Percentiles rank a stretch among this genome's conserved stretches.
phyloP scores from a whole-genome alignment of 2,329 filamentous ascomycete species.

The Pleomassaria siparia region DNA sequence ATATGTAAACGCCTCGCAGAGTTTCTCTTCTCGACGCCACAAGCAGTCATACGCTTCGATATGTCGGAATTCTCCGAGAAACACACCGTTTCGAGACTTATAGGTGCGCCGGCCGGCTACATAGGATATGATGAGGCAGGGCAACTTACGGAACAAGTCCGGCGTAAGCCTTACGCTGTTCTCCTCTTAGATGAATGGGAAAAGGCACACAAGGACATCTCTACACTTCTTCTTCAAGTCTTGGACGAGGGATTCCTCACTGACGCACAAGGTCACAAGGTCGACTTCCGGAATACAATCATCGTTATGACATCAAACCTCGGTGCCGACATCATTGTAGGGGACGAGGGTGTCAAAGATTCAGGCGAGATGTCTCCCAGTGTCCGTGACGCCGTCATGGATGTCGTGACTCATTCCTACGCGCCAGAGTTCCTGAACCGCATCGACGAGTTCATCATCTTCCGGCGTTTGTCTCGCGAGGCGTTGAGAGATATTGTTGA shows the following conservation, averaged over 20 bases:
- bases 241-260: constrained; percentile 96
- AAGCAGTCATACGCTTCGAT: constrained; percentile 89
- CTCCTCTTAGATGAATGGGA: constrained; percentile 97
- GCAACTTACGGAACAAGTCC: constrained; percentile 91
- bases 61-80: constrained; percentile 99
- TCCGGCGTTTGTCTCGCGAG: constrained; percentile 76
- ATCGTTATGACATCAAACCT: constrained; percentile 96
- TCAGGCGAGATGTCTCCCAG: constrained; percentile 69
- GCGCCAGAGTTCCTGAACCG: constrained; percentile 95
- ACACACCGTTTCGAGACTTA: constrained; percentile 89
- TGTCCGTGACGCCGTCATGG: constrained; percentile 81
- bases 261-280: constrained; percentile 91
- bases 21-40: constrained; percentile 91
- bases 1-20: constrained; percentile 93
- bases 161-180: constrained; percentile 92
- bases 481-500: constrained; percentile 92
- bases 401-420: constrained; percentile 73
- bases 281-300: constrained; percentile 95
- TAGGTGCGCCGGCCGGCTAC: constrained; percentile 91
- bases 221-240: constrained; percentile 86
- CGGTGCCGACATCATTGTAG: constrained; percentile 87
- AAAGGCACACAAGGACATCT: constrained; percentile 95
- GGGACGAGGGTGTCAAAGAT: constrained; percentile 61
- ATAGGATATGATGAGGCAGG: constrained; percentile 97
- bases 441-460: constrained; percentile 95